These are phyloP conservation scores for Juncus effusus DNA, from an alignment of 176 grass and related monocot genomes.

Conservation along the genomic window DNA sequence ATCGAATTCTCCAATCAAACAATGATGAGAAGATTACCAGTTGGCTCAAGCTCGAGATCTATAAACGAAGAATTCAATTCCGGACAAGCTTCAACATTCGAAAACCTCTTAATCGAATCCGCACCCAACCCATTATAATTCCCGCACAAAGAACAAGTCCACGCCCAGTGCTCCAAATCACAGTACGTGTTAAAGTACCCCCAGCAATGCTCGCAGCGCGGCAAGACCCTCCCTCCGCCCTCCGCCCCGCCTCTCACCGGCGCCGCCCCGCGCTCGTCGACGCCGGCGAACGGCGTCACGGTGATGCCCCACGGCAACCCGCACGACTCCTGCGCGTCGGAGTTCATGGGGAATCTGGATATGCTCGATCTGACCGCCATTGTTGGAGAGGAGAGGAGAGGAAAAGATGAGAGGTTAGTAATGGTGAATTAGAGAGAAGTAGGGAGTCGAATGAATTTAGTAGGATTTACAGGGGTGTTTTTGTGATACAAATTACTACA, in stretches of 20 bases:
- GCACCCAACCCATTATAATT: constrained; percentile 63
- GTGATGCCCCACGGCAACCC: constrained; percentile 76
- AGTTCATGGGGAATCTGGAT: constrained; percentile 55
- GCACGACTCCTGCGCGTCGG: constrained; percentile 43
- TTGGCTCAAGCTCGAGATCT: constrained; percentile 74
- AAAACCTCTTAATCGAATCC: constrained; percentile 47
- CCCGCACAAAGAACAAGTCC: constrained; percentile 78
- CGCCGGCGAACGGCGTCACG: constrained; percentile 65
- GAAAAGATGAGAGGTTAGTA: too few species aligned
- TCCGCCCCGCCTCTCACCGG: constrained; percentile 38
- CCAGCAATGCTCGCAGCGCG: constrained; percentile 91
- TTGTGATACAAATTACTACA: too few species aligned
- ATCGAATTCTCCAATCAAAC: neutral
- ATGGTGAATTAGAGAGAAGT: too few species aligned
- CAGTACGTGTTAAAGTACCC: constrained; percentile 62
- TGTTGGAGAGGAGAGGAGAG: neutral
- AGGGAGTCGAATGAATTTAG: too few species aligned
- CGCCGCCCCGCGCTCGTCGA: constrained; percentile 55
- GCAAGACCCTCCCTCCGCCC: constrained; percentile 43
- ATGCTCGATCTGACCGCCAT: constrained; percentile 79
- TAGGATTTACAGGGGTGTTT: too few species aligned
- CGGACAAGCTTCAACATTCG: constrained; percentile 44
- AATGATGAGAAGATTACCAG: neutral
- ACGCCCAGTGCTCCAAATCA: constrained; percentile 84
- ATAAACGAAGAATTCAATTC: constrained; percentile 75